Conservation (phyloP, 768 basidiomycete species). For the Bullera alba region DNA sequence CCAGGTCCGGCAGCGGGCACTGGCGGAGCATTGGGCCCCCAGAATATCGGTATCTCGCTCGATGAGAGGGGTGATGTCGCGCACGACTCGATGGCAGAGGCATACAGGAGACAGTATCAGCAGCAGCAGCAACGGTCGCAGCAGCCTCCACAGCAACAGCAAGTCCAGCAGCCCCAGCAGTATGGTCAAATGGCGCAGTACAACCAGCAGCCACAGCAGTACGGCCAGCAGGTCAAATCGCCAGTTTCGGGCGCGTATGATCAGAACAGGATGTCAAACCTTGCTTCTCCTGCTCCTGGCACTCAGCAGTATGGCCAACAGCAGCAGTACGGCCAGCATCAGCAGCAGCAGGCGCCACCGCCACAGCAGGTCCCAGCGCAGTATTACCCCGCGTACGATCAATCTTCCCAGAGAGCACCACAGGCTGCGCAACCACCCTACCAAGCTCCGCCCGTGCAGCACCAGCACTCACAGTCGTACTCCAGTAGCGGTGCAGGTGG, state of each 20-base stretch:
- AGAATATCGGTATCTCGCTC: constrained; percentile 70
- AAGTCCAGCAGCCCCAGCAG: neutral
- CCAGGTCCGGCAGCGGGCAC: constrained; percentile 47
- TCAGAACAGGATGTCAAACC: constrained; percentile 1
- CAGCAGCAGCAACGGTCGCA: constrained; percentile 18
- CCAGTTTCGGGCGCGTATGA: neutral
- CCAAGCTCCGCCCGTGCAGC: neutral
- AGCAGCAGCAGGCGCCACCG: constrained; percentile 14
- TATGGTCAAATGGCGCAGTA: constrained; percentile 5
- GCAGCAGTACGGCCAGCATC: constrained; percentile 5
- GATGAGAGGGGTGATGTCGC: constrained; percentile 73
- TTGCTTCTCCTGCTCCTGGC: neutral
- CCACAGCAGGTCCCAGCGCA: constrained; percentile 3
- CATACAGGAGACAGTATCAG: constrained; percentile 36
- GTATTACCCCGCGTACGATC: neutral
- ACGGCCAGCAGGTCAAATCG: constrained; percentile 3
- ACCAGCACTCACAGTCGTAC: constrained; percentile 3
- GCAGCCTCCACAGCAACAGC: constrained; percentile 1
- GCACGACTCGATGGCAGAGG: constrained; percentile 54
- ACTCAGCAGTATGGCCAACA: constrained; percentile 8
- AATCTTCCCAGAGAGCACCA: neutral
- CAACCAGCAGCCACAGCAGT: constrained; percentile 16
- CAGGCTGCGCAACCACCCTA: neutral
- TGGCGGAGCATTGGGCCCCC: constrained; percentile 60
- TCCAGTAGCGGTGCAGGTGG: neutral